Percentiles rank a stretch among this genome's conserved stretches.
phyloP scores from a whole-genome alignment of 2,329 filamentous ascomycete genomes.

The Curvularia lunata region DNA sequence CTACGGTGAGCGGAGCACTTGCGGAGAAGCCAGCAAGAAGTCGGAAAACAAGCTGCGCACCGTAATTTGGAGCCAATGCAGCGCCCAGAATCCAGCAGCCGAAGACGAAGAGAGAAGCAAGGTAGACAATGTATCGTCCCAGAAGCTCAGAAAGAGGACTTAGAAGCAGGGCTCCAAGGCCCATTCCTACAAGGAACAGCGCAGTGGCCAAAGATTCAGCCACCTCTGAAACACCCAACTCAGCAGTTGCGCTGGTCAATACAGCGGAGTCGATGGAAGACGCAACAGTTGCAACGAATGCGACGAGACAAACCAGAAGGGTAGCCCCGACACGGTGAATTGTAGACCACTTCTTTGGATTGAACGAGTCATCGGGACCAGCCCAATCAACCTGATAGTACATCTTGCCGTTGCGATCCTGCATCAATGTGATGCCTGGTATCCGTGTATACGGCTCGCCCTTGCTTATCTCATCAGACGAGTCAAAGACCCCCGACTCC shows the following conservation, averaged over 20 bases:
- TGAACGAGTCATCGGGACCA: slow-evolving; percentile 5
- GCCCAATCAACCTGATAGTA: slow-evolving; percentile 15
- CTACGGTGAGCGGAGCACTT: slow-evolving; percentile 39
- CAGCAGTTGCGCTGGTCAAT: slow-evolving; percentile 56
- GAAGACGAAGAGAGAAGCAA: slow-evolving; percentile 32
- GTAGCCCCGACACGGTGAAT: slow-evolving; percentile 11
- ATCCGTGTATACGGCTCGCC: slow-evolving; percentile 9
- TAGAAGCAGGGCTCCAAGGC: slow-evolving; percentile 46
- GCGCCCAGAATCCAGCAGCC: slow-evolving; percentile 44
- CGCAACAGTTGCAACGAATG: slow-evolving; percentile 58
- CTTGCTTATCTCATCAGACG: neutral
- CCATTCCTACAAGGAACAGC: slow-evolving; percentile 57
- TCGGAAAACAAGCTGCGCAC: slow-evolving; percentile 57
- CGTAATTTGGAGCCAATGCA: slow-evolving; percentile 52
- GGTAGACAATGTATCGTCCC: slow-evolving; percentile 50
- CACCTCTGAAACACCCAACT: slow-evolving; percentile 54
- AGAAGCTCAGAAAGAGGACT: slow-evolving; percentile 59
- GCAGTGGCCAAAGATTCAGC: slow-evolving; percentile 56
- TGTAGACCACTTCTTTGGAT: slow-evolving; percentile 13
- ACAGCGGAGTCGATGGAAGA: slow-evolving; percentile 61
- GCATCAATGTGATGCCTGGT: slow-evolving; percentile 9
- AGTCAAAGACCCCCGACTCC: neutral
- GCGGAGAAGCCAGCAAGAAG: slow-evolving; percentile 59
- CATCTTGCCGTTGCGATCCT: slow-evolving; percentile 8
- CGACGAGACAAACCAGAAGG: slow-evolving; percentile 46